Conservation (phyloP, 2,329 filamentous ascomycete genomes). For the Leptoxyphium fumago region DNA sequence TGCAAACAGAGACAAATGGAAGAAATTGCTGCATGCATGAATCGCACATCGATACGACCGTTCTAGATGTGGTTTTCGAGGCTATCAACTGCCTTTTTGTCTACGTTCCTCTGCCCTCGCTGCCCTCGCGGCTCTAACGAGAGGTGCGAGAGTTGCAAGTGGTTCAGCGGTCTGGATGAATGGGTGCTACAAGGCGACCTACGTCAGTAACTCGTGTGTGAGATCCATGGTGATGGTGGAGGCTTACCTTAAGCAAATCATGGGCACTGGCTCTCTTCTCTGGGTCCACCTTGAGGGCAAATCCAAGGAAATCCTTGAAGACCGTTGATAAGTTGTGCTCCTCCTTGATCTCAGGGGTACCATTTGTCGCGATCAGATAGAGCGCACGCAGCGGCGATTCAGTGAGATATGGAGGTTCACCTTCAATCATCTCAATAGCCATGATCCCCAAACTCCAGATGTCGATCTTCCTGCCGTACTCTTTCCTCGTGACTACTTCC, state of each 20-base stretch:
- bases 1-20: too few relatives aligned
- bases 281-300: conserved; percentile 90
- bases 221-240: neutral
- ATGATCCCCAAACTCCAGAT: conserved; percentile 99
- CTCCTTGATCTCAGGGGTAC: conserved; percentile 88
- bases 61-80: too few relatives aligned
- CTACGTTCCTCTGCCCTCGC: conserved; percentile 63
- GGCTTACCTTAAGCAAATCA: conserved; percentile 74
- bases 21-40: too few relatives aligned
- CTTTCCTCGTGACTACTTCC: conserved; percentile 98
- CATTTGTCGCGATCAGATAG: conserved; percentile 94
- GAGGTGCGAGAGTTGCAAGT: conserved; percentile 58
- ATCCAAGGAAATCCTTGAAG: conserved; percentile 83
- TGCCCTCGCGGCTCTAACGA: conserved; percentile 73
- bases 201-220: conserved; percentile 3
- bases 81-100: conserved; percentile 27
- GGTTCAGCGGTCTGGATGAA: conserved; percentile 40
- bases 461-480: conserved; percentile 95
- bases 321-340: conserved; percentile 66
- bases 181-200: conserved; percentile 21
- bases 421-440: conserved; percentile 99
- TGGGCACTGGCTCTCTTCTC: conserved; percentile 93
- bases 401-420: conserved; percentile 92
- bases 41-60: too few relatives aligned
- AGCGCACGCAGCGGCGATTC: conserved; percentile 95